A percentile compares a stretch with the other conserved stretches of the same genome.
These are phyloP conservation scores for Cladosporium sp. DNA, from an alignment of 2,329 filamentous ascomycete species.

Conservation along the genomic window DNA sequence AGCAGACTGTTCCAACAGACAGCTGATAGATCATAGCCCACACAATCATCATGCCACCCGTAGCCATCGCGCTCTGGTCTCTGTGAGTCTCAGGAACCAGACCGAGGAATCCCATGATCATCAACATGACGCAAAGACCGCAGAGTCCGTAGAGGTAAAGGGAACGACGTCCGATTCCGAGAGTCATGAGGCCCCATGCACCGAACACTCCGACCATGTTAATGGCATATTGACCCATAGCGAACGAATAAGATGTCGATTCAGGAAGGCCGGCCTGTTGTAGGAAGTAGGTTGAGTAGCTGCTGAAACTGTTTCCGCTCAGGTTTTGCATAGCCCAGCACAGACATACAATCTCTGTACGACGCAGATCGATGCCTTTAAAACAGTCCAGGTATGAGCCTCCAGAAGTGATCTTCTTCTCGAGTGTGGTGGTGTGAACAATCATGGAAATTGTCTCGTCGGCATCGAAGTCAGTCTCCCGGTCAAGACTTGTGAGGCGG, in stretches of 20 bases:
- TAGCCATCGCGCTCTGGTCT: conserved; percentile 63
- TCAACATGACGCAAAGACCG: conserved; percentile 68
- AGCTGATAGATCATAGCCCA: conserved; percentile 83
- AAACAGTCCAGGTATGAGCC: conserved; percentile 80
- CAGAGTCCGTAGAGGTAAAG: conserved; percentile 73
- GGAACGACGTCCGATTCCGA: conserved; percentile 67
- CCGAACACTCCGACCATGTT: conserved; percentile 77
- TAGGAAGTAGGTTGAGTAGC: conserved; percentile 48
- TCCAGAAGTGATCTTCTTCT: conserved; percentile 68
- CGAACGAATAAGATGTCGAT: conserved; percentile 41
- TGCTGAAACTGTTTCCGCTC: conserved; percentile 43
- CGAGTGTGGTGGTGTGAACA: conserved; percentile 79
- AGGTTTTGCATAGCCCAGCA: conserved; percentile 47
- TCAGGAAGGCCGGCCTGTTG: conserved; percentile 42
- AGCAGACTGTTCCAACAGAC: conserved; percentile 83
- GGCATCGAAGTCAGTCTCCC: conserved; percentile 68
- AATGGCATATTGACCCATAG: conserved; percentile 55
- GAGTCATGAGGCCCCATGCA: conserved; percentile 73
- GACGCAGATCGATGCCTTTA: conserved; percentile 68
- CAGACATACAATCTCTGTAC: conserved; percentile 67
- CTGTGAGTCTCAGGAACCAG: conserved; percentile 60
- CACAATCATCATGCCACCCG: conserved; percentile 74
- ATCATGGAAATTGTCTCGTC: conserved; percentile 90
- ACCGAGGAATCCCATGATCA: conserved; percentile 79
- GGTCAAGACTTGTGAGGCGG: conserved; percentile 59